Evolutionary conservation across 176 grass and related monocot species (phyloP), one percentile per base, ranked within the genome.

Genomic region (Aegilops tauschii): DNA sequence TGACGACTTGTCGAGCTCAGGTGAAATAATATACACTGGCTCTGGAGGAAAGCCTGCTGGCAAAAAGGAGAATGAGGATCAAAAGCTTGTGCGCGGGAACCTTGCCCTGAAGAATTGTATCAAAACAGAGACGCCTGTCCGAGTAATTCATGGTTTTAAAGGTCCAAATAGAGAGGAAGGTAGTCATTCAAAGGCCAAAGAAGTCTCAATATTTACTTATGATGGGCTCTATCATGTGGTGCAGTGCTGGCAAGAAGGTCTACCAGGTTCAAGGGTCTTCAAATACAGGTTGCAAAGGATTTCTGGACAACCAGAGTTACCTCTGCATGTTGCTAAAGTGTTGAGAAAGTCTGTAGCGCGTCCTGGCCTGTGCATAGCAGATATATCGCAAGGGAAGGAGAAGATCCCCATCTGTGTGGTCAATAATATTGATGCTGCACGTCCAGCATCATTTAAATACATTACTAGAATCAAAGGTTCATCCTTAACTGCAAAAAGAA

Each of bases 1-100:
- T 56, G 93, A 95, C 66, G 86, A 93, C 39, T 61, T 94, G 65
- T 81, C 88, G 3, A 83, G 39, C 73, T 92, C 93, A 61, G 96
- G 91, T 86, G 86, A 95, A 82, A 12, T 98, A 63, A 94, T 92
- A 86, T 98, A 98, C 61, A 92, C 86, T 5, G 96, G 96, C 25
- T 87, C 93, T 37, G 92, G 96, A 73, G 93, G 93, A 74, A 91
- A 94, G 30, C 78, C 52, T 89, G 76, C 78, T 73, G 80, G 88
- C 47, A 90, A 79, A 78, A 83, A 95, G 56, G 45, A 61, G 20
- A 61, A 81, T 17, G 92, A 86, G 90, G 87, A 98, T 86, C 93
- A 97, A 67, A 92, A 93, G 81, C 88, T 94, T 32, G 37, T 94
- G 77, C 70, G 85, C 3, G 90, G 92, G 31, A 97, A 97, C 69